Conservation (phyloP, 225 moss, liverwort and hornwort species). For the Sphagnum tenellum region DNA sequence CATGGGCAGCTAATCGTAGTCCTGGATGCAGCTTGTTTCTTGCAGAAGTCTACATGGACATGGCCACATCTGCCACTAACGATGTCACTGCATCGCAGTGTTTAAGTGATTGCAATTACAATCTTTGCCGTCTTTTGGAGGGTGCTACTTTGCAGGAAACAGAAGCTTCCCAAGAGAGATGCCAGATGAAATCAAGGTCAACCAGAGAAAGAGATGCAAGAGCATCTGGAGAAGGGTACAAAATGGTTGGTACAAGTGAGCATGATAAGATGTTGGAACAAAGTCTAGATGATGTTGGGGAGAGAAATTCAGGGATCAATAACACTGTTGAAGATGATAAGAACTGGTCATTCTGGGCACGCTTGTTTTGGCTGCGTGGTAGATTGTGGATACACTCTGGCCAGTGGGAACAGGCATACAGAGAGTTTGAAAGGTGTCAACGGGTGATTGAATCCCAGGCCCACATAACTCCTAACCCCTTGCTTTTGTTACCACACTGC, state of each 20-base stretch:
- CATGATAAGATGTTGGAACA: no score
- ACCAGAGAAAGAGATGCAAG: not conserved
- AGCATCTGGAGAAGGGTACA: not conserved
- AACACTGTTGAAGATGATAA: not conserved
- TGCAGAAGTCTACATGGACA: conserved; percentile 87
- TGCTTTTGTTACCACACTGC: conserved; percentile 67
- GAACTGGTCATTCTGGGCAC: conserved; percentile 78
- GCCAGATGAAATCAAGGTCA: no score
- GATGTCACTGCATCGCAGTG: conserved; percentile 41
- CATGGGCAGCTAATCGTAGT: conserved; percentile 69
- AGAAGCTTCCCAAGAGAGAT: not conserved
- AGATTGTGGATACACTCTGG: conserved; percentile 68
- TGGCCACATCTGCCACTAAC: conserved; percentile 53
- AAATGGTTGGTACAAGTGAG: not conserved
- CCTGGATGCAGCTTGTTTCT: conserved; percentile 77
- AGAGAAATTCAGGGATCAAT: conserved; percentile 25
- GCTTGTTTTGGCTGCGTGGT: conserved; percentile 90
- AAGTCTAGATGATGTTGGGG: no score
- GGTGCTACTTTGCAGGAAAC: conserved; percentile 38
- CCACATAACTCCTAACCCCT: conserved; percentile 22
- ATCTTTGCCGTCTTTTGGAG: conserved; percentile 76
- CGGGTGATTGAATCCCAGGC: conserved; percentile 59
- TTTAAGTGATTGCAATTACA: conserved; percentile 71
- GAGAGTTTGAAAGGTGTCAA: conserved; percentile 71
- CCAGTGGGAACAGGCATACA: conserved; percentile 71